A percentile compares a stretch with the other conserved stretches of the same genome.
These are phyloP conservation scores for Ustilago cynodontis DNA, from an alignment of 1,284 basidiomycete genomes.

Conservation along the genomic window DNA sequence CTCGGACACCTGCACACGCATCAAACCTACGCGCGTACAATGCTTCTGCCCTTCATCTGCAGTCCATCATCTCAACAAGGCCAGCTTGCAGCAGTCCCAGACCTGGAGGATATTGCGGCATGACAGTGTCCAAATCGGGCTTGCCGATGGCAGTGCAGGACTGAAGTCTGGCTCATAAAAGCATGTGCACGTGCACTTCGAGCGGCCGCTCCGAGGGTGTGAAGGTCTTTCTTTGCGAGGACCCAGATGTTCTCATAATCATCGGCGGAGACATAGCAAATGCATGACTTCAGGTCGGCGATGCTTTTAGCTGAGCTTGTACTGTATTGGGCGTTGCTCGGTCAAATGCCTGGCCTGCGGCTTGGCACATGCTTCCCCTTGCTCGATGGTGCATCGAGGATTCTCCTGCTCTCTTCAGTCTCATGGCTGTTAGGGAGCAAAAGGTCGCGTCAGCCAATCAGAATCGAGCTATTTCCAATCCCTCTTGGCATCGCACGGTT, in stretches of 20 bases:
- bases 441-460: slow-evolving; percentile 29
- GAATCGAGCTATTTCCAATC: slow-evolving; percentile 48
- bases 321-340: no score
- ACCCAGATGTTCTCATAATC: neutral
- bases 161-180: neutral
- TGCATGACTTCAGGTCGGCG: no score
- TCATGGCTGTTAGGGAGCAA: neutral
- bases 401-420: neutral
- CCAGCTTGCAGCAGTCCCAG: no score
- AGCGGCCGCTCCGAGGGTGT: slow-evolving; percentile 1
- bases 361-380: no score
- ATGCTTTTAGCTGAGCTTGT: neutral
- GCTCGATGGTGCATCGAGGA: neutral
- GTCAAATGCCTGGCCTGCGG: no score
- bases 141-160: neutral
- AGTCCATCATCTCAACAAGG: neutral
- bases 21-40: neutral
- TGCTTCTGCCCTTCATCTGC: neutral
- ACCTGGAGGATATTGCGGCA: no score
- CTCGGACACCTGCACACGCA: neutral
- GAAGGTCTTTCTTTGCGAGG: neutral
- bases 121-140: neutral
- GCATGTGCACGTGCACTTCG: neutral
- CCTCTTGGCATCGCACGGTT: neutral
- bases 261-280: no score